Evolutionary conservation across 495 filamentous ascomycete genomes (phyloP), one percentile per base, ranked within the genome.

Genomic region (Hypoxylon cercidicola): DNA sequence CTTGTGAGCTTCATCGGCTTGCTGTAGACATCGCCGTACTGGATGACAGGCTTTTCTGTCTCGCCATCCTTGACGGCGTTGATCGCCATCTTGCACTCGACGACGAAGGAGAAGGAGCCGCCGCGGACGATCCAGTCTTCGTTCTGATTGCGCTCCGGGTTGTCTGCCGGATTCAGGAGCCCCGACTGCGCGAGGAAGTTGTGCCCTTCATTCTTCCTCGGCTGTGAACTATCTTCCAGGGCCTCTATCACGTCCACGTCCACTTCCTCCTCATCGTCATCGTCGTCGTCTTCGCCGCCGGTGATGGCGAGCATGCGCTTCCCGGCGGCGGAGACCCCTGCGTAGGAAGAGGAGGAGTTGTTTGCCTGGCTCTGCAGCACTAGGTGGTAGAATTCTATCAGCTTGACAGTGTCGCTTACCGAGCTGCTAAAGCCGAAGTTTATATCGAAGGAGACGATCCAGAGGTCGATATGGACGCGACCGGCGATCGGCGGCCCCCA

Each of bases 361-460:
- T 35, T 25, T 34, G n/a, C 48, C 28, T 51, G 48, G 28, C 23
- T 25, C 46, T 65, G 54, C 4, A 65, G 49, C 10, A 59, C 62
- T 1, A 65, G 47, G 9, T 20, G 28, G 39, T 65, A 65, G 47
- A 65, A 65, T 3, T 65, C 48, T 0, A 35, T 11, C 9, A 65
- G 54, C 16, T 9, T 46, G 46, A 59, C 25, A 3, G 47, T 28
- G 2, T 44, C 13, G 28, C 39, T 43, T 4, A 10, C 5, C 6
- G 4, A 3, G 16, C 18, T 41, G 16, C 20, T 18, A 11, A n/a
- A 13, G 48, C 81, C 81, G 59, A 84, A 84, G 54, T 74, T n/a
- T 32, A 84, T 73, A 46, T 74, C 57, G 55, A 84, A 83, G n/a
- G 52, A 58, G 28, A 77, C 58, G n/a, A 84, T 61, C 70, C 68